phyloP scores from a whole-genome alignment of 1,284 basidiomycete species.

The Trametes pubescens region DNA sequence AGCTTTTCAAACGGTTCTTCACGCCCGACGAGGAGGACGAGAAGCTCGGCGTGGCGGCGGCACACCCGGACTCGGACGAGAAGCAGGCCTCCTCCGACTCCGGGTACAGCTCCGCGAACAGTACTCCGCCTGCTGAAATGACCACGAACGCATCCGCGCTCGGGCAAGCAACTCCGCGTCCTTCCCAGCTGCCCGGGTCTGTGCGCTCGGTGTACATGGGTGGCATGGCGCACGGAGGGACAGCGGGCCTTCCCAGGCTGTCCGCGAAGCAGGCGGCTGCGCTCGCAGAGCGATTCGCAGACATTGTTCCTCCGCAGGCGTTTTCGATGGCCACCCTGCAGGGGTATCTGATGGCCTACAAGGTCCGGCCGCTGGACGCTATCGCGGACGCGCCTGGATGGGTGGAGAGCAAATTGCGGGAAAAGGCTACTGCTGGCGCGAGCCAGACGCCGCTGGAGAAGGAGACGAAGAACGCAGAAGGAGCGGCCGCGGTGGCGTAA shows the following conservation, averaged over 20 bases:
- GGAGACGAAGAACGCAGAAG: background rate
- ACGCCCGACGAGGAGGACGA: conserved; percentile 3
- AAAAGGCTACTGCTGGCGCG: conserved; percentile 21
- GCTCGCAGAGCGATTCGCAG: conserved; percentile 65
- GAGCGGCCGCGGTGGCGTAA: background rate
- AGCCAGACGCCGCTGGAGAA: background rate
- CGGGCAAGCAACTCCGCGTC: conserved; percentile 1
- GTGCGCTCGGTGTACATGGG: conserved; percentile 27
- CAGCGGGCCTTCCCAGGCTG: conserved; percentile 41
- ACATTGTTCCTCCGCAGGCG: conserved; percentile 64
- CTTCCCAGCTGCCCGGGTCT: conserved; percentile 27
- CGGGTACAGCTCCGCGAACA: conserved; percentile 22
- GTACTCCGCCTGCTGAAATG: conserved; percentile 1
- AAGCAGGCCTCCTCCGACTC: conserved; percentile 21
- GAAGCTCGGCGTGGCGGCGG: conserved; percentile 29
- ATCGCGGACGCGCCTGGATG: conserved; percentile 46
- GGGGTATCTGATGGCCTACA: conserved; percentile 78
- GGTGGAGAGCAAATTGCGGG: conserved; percentile 38
- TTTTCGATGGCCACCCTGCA: conserved; percentile 80
- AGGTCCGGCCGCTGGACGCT: conserved; percentile 67
- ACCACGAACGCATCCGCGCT: background rate
- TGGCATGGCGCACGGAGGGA: conserved; percentile 41
- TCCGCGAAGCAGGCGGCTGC: conserved; percentile 43
- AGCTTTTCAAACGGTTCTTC: conserved; percentile 75
- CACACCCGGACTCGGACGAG: conserved; percentile 4